Percentiles rank a stretch among this genome's conserved stretches.
Conservation (phyloP, 495 filamentous ascomycete genomes). For the Hypoxylon crocopeplum region DNA sequence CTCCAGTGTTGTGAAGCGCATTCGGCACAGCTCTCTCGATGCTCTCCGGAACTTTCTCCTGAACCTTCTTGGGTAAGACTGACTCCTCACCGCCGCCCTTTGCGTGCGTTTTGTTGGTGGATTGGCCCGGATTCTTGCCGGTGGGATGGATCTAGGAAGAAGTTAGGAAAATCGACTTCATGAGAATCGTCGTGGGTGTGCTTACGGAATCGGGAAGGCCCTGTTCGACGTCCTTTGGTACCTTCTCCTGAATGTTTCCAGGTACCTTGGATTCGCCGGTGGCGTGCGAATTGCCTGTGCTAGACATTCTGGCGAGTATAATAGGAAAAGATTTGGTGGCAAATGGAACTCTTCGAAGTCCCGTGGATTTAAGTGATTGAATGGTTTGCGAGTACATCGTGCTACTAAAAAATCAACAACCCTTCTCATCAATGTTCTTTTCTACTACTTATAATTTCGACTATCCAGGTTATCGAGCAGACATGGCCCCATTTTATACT, state of each 20-base stretch:
- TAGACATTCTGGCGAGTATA: conserved; percentile 12
- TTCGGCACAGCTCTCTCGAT: conserved; percentile 25
- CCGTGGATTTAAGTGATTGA: neutral
- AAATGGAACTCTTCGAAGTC: neutral
- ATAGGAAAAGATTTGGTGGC: conserved; percentile 1
- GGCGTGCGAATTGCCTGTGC: conserved; percentile 26
- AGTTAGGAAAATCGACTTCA: neutral
- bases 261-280: conserved; percentile 20
- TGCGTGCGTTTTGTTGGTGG: conserved; percentile 23
- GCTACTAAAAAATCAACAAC: neutral
- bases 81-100: conserved; percentile 24
- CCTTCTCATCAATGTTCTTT: neutral
- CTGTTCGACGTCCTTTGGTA: conserved; percentile 15
- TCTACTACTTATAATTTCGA: conserved; percentile 8
- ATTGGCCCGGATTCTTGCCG: neutral
- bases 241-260: conserved; percentile 18
- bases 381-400: conserved; percentile 21
- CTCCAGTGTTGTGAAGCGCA: conserved; percentile 17
- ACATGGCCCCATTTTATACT: neutral
- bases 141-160: conserved; percentile 16
- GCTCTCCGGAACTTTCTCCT: conserved; percentile 24
- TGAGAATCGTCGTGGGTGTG: neutral
- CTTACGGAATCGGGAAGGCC: conserved; percentile 15
- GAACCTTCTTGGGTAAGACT: conserved; percentile 25
- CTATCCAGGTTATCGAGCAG: neutral